Conservation (phyloP, 345 rosid species). For the Noccaea caerulescens region DNA sequence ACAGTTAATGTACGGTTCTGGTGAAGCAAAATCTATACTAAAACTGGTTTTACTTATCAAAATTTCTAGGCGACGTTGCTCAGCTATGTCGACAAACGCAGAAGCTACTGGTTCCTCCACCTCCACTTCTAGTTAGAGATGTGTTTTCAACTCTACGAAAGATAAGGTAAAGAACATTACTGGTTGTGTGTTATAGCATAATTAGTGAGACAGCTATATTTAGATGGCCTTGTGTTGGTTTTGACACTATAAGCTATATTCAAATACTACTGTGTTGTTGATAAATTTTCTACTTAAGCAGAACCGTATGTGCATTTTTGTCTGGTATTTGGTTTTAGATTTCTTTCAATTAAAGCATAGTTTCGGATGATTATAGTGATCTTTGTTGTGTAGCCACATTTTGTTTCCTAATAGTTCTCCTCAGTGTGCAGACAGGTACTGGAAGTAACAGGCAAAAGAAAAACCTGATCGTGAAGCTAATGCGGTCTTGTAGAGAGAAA, state of each 20-base stretch:
- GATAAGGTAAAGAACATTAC: constrained; percentile 61
- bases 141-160: constrained; percentile 67
- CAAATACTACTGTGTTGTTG: background rate
- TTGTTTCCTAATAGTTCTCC: constrained; percentile 30
- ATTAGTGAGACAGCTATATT: background rate
- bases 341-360: background rate
- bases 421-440: constrained; percentile 83
- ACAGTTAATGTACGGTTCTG: constrained; percentile 7
- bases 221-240: constrained; percentile 4
- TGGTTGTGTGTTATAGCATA: constrained; percentile 14
- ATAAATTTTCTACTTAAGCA: constrained; percentile 2
- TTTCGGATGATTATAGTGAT: constrained; percentile 1
- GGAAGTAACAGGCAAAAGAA: constrained; percentile 82
- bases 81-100: constrained; percentile 86
- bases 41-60: background rate
- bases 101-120: constrained; percentile 72
- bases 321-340: constrained; percentile 7
- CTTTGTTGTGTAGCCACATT: background rate
- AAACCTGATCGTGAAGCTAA: constrained; percentile 74
- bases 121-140: constrained; percentile 70
- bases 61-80: constrained; percentile 83
- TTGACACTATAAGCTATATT: constrained; percentile 15
- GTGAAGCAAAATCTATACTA: constrained; percentile 13
- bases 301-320: background rate
- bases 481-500: constrained; percentile 85